Evolutionary conservation across 2,329 filamentous ascomycete genomes (phyloP).

Genomic region (Aspergillus japonicus): DNA sequence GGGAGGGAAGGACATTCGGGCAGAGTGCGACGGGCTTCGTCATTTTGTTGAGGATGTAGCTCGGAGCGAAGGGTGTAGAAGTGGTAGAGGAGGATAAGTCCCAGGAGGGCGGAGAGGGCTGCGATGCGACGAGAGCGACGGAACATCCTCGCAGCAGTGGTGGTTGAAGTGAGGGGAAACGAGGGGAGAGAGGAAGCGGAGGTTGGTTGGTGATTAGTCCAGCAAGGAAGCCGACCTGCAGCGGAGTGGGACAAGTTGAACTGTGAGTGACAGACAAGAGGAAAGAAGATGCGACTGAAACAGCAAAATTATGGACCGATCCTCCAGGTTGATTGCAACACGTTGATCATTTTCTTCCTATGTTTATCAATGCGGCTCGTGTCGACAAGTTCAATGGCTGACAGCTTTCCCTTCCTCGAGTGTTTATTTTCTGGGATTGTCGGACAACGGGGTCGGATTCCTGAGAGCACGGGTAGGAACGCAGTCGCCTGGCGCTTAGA

Average conservation of each 20-base stretch:
- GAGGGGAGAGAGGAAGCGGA: conserved; percentile 2
- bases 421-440: neutral
- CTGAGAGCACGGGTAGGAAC: neutral
- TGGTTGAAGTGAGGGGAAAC: conserved; percentile 39
- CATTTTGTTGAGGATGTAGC: conserved; percentile 50
- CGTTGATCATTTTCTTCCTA: conserved; percentile 10
- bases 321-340: conserved; percentile 9
- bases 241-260: neutral
- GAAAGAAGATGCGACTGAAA: neutral
- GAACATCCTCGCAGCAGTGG: neutral
- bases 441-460: neutral
- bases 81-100: conserved; percentile 56
- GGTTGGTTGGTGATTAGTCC: neutral
- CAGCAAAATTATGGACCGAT: conserved; percentile 9
- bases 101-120: conserved; percentile 56
- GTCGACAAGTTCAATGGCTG: neutral
- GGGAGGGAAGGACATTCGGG: conserved; percentile 35
- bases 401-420: neutral
- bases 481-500: neutral
- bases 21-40: neutral
- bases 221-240: conserved; percentile 6
- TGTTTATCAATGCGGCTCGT: neutral
- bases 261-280: neutral
- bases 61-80: conserved; percentile 60
- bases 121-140: conserved; percentile 35